Percentiles rank a stretch among this genome's conserved stretches.
These are phyloP conservation scores for Physcomitrellopsis africana DNA, from an alignment of 225 moss, liverwort and hornwort genomes.

Conservation along the genomic window DNA sequence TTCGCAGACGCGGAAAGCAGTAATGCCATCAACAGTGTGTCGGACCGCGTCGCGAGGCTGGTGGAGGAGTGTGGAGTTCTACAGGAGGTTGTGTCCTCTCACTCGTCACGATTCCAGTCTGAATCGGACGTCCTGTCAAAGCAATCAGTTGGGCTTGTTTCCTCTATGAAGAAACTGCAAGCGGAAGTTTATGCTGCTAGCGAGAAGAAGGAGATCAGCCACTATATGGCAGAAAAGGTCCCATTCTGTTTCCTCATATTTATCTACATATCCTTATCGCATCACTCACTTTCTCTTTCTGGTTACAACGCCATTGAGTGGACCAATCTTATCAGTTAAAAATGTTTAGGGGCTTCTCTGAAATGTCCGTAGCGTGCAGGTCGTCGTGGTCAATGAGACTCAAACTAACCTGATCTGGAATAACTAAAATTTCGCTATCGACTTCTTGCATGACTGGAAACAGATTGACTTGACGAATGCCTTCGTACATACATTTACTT, in stretches of 20 bases:
- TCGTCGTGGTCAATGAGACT: too few species aligned
- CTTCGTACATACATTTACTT: too few species aligned
- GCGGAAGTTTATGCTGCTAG: conserved; percentile 38
- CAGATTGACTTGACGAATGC: too few species aligned
- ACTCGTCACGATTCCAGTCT: conserved; percentile 33
- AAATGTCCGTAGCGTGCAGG: too few species aligned
- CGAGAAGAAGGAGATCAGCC: conserved; percentile 42
- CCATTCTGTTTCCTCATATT: background rate
- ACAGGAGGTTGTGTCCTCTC: conserved; percentile 33
- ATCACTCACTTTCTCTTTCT: background rate
- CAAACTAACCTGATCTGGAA: too few species aligned
- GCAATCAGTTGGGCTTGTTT: conserved; percentile 33
- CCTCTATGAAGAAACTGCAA: conserved; percentile 37
- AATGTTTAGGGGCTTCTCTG: too few species aligned
- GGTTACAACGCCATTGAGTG: too few species aligned
- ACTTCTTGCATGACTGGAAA: too few species aligned
- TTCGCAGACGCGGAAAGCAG: background rate
- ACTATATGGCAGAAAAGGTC: conserved; percentile 43
- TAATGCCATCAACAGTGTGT: conserved; percentile 3
- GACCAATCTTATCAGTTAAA: too few species aligned
- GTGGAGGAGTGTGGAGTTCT: conserved; percentile 38
- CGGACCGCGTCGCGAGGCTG: conserved; percentile 32
- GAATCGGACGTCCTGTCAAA: conserved; percentile 41
- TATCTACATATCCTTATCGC: background rate
- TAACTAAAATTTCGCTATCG: too few species aligned